Evolutionary conservation across 768 basidiomycete species (phyloP), one percentile per base, ranked within the genome.

Genomic region (Panaeolus papilionaceus): DNA sequence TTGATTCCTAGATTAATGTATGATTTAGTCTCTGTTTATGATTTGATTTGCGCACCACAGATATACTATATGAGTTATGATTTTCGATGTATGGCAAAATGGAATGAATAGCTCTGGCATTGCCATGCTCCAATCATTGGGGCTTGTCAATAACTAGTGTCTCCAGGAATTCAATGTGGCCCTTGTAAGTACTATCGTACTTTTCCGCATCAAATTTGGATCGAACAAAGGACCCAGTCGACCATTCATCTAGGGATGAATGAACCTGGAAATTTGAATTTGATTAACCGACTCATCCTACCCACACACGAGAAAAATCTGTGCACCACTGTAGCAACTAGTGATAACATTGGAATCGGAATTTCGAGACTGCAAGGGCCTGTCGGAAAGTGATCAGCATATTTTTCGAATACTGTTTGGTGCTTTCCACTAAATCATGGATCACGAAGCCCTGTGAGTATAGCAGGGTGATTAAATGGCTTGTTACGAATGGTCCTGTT

Each of bases 161-260:
- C 14, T 42, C 62, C 2, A 69, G 62, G 39, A 69, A 69, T 39
- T 38, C 20, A 5, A 63, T 33, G 23, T 67, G 62, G 33, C 61
- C 66, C 1, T 63, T 37, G 47, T 69, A 69, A 8, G 67, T 54
- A 38, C 54, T 18, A 16, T 62, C 37, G 39, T 66, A 67, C 4
- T 42, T 5, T 14, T 69, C 68, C 16, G 68, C 61, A 12, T 51
- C 63, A 40, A 69, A 69, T 4, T 42, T 54, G 11, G 45, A 54
- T 28, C n/a, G 38, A 23, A 33, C 33, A 4, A 38, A 38, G 2
- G n/a, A 23, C 5, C 66, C 68, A 11, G 58, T 20, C 4, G 20
- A 63, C 66, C 62, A 69, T n/a, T 69, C 68, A 38, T 67, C 62
- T 14, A 69, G 66, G 8, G 62, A 63, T 42, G 68, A 40, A 12